Evolutionary conservation across 192 early-diverging fungal species (phyloP).

Genomic region (Backusella luteola): DNA sequence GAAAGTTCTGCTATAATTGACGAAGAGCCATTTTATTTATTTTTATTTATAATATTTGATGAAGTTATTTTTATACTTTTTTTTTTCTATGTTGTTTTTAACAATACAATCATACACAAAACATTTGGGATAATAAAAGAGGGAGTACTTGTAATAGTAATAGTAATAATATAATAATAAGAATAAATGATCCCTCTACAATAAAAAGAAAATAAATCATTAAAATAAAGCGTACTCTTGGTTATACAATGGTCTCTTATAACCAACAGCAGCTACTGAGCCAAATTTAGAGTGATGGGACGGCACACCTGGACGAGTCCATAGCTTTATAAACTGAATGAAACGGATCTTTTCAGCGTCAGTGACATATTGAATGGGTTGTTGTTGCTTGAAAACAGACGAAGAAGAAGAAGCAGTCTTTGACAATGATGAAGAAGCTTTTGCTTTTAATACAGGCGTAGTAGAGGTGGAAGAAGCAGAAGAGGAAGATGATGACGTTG

Average conservation of each 20-base stretch:
- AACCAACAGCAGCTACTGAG: background rate
- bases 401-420: background rate
- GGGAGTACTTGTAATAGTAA: background rate
- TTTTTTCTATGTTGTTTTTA: background rate
- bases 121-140: background rate
- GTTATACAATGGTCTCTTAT: background rate
- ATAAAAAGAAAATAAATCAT: background rate
- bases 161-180: background rate
- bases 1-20: background rate
- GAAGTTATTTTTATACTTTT: background rate
- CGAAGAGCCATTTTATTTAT: background rate
- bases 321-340: slow-evolving; percentile 6
- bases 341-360: background rate
- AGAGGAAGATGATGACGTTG: slow-evolving; percentile 3
- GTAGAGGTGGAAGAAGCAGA: background rate
- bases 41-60: background rate
- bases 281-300: background rate
- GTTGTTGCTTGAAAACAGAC: background rate
- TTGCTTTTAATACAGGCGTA: slow-evolving; percentile 1
- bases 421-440: background rate
- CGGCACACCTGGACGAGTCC: slow-evolving; percentile 4
- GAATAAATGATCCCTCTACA: background rate
- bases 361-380: background rate
- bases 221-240: background rate
- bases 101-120: background rate